A percentile compares a stretch with the other conserved stretches of the same genome.
Conservation (phyloP, 805 yeast species). For the Starmerella tilneyi region DNA sequence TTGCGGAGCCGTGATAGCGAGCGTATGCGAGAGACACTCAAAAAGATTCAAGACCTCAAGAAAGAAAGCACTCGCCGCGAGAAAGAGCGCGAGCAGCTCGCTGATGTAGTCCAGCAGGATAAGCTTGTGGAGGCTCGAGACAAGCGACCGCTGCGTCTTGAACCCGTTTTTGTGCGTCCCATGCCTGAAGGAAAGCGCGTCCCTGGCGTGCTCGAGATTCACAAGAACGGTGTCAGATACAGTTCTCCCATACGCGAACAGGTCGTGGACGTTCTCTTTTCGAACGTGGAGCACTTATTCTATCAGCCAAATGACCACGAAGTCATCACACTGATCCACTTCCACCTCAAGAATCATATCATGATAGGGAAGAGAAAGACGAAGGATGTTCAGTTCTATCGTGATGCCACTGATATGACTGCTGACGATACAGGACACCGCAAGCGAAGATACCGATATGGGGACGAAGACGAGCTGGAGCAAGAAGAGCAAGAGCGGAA, state of each 20-base stretch:
- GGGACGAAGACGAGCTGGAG: constrained; percentile 96
- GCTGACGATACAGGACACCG: constrained; percentile 96
- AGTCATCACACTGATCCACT: constrained; percentile 80
- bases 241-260: constrained; percentile 80
- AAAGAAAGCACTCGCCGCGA: constrained; percentile 85
- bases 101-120: constrained; percentile 90
- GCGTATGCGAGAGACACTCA: constrained; percentile 80
- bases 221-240: constrained; percentile 91
- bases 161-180: constrained; percentile 83
- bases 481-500: constrained; percentile 97
- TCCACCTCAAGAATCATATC: constrained; percentile 83
- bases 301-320: constrained; percentile 96
- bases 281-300: constrained; percentile 84
- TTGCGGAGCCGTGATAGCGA: constrained; percentile 83
- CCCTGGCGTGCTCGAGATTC: constrained; percentile 82
- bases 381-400: constrained; percentile 86
- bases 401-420: constrained; percentile 92
- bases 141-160: constrained; percentile 77
- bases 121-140: constrained; percentile 70
- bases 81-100: constrained; percentile 78
- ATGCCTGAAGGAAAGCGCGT: constrained; percentile 94
- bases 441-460: constrained; percentile 74
- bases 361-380: constrained; percentile 95
- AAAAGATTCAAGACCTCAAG: constrained; percentile 83
- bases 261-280: constrained; percentile 74